A percentile compares a stretch with the other conserved stretches of the same genome.
These are phyloP conservation scores for Zanthoxylum bungeanum DNA, from an alignment of 345 rosid genomes.

Conservation along the genomic window DNA sequence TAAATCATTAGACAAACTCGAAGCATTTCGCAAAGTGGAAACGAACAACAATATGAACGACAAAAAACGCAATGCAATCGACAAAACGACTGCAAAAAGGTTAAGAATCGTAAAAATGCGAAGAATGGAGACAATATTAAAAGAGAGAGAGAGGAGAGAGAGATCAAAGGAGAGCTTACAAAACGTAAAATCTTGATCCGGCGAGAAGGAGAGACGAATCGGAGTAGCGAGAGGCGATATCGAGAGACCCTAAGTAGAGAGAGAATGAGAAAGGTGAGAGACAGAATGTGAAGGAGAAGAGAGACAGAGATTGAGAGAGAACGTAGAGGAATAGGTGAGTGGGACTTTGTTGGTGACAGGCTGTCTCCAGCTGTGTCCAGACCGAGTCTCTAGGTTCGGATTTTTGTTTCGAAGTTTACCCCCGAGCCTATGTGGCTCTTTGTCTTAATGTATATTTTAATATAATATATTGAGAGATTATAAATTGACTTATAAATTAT, in stretches of 20 bases:
- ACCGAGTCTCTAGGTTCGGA: constrained; percentile 55
- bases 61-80: not conserved
- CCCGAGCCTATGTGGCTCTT: constrained; percentile 39
- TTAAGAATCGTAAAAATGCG: not conserved
- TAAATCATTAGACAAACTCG: constrained; percentile 15
- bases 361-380: constrained; percentile 92
- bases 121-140: not conserved
- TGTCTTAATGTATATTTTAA: too few species aligned
- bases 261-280: constrained; percentile 11
- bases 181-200: constrained; percentile 3
- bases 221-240: not conserved
- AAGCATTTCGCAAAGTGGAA: not conserved
- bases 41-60: not conserved
- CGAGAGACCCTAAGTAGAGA: constrained; percentile 44
- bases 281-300: constrained; percentile 3
- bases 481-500: too few species aligned
- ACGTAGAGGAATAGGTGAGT: constrained; percentile 53
- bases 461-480: too few species aligned
- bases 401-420: constrained; percentile 13
- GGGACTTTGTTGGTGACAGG: constrained; percentile 99
- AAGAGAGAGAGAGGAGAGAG: not conserved
- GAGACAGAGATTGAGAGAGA: constrained; percentile 13
- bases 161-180: not conserved
- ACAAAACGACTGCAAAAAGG: not conserved
- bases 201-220: not conserved